Percentiles rank a stretch among this genome's conserved stretches.
These are phyloP conservation scores for Debaryomyces subglobosus DNA, from an alignment of 1,139 yeast genomes.

Conservation along the genomic window DNA sequence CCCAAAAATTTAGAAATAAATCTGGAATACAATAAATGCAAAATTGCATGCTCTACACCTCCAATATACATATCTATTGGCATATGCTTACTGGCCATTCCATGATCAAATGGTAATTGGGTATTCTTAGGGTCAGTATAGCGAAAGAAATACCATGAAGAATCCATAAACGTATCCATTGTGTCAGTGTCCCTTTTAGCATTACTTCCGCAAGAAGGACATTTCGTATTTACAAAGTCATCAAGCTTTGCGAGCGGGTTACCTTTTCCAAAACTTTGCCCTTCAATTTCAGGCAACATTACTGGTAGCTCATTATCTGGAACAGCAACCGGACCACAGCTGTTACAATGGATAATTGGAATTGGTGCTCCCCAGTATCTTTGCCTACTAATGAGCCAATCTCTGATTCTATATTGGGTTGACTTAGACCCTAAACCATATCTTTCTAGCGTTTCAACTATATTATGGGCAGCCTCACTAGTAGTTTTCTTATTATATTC, in stretches of 20 bases:
- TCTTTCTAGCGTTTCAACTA: conserved; percentile 46
- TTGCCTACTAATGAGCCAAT: conserved; percentile 94
- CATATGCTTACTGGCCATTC: conserved; percentile 56
- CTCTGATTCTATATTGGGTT: conserved; percentile 70
- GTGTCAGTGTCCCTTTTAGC: conserved; percentile 95
- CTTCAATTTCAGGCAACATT: conserved; percentile 59
- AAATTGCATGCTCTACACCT: conserved; percentile 95
- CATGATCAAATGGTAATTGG: conserved; percentile 51
- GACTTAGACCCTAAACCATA: conserved; percentile 47
- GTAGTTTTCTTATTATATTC: conserved; percentile 52
- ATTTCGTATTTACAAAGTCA: conserved; percentile 70
- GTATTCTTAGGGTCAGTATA: conserved; percentile 74
- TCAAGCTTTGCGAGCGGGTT: conserved; percentile 71
- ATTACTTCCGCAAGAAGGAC: conserved; percentile 77
- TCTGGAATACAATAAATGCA: conserved; percentile 83
- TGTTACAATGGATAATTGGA: conserved; percentile 83
- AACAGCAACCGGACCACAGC: conserved; percentile 89
- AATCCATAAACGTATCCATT: conserved; percentile 98
- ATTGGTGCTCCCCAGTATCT: conserved; percentile 99
- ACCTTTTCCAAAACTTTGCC: conserved; percentile 52
- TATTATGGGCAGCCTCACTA: conserved; percentile 53
- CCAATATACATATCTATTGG: conserved; percentile 94
- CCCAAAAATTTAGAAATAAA: conserved; percentile 80
- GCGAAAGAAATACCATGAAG: conserved; percentile 94
- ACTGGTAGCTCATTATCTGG: conserved; percentile 89